Percentiles rank a stretch among this genome's conserved stretches.
Conservation (phyloP, 371 early-diverging fungal genomes). For the Mucor irregularis region DNA sequence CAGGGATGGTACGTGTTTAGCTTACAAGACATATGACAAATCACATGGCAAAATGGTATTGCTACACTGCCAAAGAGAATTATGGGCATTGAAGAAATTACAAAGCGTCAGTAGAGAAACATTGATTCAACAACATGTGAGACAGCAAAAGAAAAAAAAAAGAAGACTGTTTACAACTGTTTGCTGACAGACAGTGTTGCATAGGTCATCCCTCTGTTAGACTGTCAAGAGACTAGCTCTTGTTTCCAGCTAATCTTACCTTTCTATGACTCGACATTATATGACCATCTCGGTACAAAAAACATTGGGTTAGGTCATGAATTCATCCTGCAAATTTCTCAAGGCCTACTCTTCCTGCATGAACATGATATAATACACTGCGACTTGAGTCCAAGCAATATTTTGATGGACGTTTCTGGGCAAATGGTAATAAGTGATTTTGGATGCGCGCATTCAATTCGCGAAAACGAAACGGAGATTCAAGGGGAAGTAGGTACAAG, state of each 20-base stretch:
- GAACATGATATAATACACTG: constrained; percentile 67
- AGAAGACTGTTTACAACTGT: not conserved
- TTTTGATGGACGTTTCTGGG: constrained; percentile 51
- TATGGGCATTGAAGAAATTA: constrained; percentile 31
- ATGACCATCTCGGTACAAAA: not conserved
- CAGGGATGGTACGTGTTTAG: constrained; percentile 17
- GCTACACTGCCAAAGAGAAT: constrained; percentile 39
- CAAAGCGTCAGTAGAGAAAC: constrained; percentile 13
- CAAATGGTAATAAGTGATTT: constrained; percentile 80
- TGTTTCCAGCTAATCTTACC: constrained; percentile 32
- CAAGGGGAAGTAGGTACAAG: constrained; percentile 44
- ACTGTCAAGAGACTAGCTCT: constrained; percentile 11
- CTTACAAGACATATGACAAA: constrained; percentile 44
- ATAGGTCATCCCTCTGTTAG: constrained; percentile 36
- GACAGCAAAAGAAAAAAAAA: not conserved
- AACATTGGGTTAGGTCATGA: constrained; percentile 15
- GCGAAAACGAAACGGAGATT: not conserved
- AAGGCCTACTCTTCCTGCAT: constrained; percentile 64
- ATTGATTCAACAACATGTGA: constrained; percentile 34
- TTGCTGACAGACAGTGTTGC: too few relatives aligned
- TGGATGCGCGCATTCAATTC: constrained; percentile 63
- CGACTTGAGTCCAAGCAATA: constrained; percentile 77
- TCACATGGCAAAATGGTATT: constrained; percentile 32
- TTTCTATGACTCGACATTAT: constrained; percentile 27
- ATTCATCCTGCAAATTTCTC: constrained; percentile 48